phyloP scores from a whole-genome alignment of 345 rosid genomes.

The Arabis hirsuta region DNA sequence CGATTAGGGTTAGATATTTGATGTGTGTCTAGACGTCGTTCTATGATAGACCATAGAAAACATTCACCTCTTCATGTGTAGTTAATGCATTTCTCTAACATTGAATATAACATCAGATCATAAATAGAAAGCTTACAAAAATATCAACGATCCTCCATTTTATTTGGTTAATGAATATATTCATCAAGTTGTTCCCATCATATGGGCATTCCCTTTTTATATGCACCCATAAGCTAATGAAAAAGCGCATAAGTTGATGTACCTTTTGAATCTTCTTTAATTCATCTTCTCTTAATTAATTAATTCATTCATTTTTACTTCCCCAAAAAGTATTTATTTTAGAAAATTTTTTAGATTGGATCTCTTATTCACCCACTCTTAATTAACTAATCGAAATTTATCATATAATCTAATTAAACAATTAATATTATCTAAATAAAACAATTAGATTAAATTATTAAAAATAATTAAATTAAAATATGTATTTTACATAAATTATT shows the following conservation, averaged over 20 bases:
- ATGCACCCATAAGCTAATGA: conserved; percentile 19
- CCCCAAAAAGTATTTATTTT: conserved; percentile 8
- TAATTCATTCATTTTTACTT: not conserved
- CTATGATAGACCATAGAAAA: not conserved
- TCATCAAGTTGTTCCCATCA: conserved; percentile 32
- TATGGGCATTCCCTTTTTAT: conserved; percentile 33
- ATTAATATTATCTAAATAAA: no score
- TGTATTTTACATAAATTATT: no score
- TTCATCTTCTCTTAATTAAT: conserved; percentile 5
- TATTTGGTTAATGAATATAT: conserved; percentile 1
- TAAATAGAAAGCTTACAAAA: conserved; percentile 9
- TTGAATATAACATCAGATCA: conserved; percentile 5
- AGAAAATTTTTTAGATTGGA: no score
- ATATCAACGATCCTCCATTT: not conserved
- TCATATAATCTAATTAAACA: no score
- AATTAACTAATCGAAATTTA: no score
- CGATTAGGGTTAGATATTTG: not conserved
- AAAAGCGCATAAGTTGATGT: conserved; percentile 32
- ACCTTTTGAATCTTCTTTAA: conserved; percentile 3
- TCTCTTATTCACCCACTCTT: no score
- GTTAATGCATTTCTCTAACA: not conserved
- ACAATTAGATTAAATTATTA: no score
- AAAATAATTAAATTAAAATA: no score
- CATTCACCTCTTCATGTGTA: conserved; percentile 11
- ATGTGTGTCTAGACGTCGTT: conserved; percentile 8